Conservation (phyloP, 805 yeast species). For the Spathaspora hagerdaliae region DNA sequence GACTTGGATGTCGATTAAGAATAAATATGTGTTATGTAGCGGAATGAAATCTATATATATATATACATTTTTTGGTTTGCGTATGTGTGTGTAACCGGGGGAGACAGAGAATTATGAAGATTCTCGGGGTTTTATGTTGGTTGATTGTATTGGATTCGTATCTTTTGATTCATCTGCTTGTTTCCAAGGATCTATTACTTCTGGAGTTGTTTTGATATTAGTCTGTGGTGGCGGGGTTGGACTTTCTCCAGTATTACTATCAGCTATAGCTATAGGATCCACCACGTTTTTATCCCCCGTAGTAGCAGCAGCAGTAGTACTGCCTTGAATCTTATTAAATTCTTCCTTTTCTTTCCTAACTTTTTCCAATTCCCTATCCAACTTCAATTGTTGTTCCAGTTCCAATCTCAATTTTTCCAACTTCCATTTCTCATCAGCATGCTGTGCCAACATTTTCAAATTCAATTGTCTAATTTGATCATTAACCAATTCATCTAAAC, state of each 20-base stretch:
- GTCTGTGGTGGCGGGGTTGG: background rate
- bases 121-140: constrained; percentile 32
- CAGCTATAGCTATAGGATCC: no score
- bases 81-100: no score
- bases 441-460: constrained; percentile 47
- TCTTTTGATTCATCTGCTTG: constrained; percentile 25
- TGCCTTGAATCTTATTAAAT: constrained; percentile 1
- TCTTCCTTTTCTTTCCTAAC: constrained; percentile 16
- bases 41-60: no score
- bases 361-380: constrained; percentile 28
- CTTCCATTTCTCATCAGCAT: constrained; percentile 41
- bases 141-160: constrained; percentile 32
- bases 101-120: background rate
- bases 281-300: no score
- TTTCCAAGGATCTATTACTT: constrained; percentile 29
- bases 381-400: constrained; percentile 25
- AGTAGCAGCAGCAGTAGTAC: no score
- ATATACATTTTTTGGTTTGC: no score
- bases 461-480: constrained; percentile 56
- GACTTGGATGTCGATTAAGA: no score
- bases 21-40: no score
- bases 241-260: no score
- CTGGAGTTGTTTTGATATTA: background rate
- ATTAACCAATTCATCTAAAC: constrained; percentile 53
- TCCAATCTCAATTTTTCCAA: constrained; percentile 32